Base-by-base conservation (phyloP, 1,284 basidiomycete species). In the Trametes hirsuta region DNA sequence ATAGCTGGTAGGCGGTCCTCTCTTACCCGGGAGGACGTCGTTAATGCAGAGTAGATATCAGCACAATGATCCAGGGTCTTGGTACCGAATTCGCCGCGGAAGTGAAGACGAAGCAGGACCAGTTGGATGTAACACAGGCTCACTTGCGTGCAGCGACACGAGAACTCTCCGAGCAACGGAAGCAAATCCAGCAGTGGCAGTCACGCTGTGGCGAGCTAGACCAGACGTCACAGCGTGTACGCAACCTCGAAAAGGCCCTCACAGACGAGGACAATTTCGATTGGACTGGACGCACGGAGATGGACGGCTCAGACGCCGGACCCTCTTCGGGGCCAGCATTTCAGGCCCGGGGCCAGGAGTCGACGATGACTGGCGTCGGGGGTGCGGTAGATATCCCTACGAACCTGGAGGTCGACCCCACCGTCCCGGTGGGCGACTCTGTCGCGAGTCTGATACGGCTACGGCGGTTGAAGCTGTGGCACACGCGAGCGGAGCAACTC, bases 131-230 rank as follows among this genome's bases (percentile, higher is more conserved):
- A 5, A 93, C 91, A 12, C 94, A 95, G 74, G 87, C 86, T 6
- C 91, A 95, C 68, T 85, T 99, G 9, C 91, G 93, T 48, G 88
- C 90, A 4, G 93, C 95, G 0, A 98, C 96, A 0, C 87, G 93
- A 58, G 90, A 95, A 65, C 85, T 99, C 6, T 90, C 95, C 0
- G 91, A 95, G 59, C 90, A 95, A 69, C 87, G 97, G 41, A 90
- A 90, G 66, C 89, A 94, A 66, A 88, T 96, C 36, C 84, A 89
- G 61, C 72, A 80, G 4, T 90, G 90, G 83, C 91, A 94, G 69
- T 70, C 76, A 1, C 83, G 84, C 47, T 88, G 90, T 55, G 83
- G 80, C 10, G 89, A 93, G 70, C 81, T 94, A 10, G 94, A 96
- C 66, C 86, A 92, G 68, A 79, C 92, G 12, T 81, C 83, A 30